Percentiles rank a stretch among this genome's conserved stretches.
These are phyloP conservation scores for Silene conica DNA, from an alignment of 148 eudicot species.

Conservation along the genomic window DNA sequence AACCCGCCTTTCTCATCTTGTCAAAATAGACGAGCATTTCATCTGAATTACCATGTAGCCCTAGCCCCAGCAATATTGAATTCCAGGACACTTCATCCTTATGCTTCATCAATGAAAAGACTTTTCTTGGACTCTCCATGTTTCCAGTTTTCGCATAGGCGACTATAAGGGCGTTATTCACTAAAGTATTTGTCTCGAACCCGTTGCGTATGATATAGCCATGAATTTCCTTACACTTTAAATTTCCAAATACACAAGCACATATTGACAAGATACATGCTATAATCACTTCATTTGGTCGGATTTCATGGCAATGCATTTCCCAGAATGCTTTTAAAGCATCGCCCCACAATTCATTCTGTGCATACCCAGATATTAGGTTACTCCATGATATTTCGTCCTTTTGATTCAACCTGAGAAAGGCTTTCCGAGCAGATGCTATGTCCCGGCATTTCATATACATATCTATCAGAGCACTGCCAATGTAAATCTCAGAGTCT, in stretches of 20 bases:
- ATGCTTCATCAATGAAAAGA: slow-evolving; percentile 34
- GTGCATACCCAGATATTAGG: slow-evolving; percentile 38
- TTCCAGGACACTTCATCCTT: slow-evolving; percentile 48
- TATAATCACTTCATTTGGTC: slow-evolving; percentile 31
- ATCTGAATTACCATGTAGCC: slow-evolving; percentile 32
- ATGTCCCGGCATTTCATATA: slow-evolving; percentile 32
- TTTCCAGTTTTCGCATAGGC: slow-evolving; percentile 42
- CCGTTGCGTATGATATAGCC: slow-evolving; percentile 30
- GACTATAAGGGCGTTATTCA: slow-evolving; percentile 32
- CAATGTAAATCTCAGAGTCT: slow-evolving; percentile 34
- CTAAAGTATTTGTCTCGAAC: slow-evolving; percentile 26
- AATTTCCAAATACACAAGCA: slow-evolving; percentile 18
- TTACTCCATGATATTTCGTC: slow-evolving; percentile 39
- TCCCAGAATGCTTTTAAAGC: slow-evolving; percentile 27
- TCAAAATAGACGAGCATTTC: slow-evolving; percentile 28
- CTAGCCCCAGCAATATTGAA: slow-evolving; percentile 34
- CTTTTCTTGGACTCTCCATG: slow-evolving; percentile 23
- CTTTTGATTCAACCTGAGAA: slow-evolving; percentile 23
- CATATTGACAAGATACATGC: slow-evolving; percentile 25
- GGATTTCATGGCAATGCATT: slow-evolving; percentile 33
- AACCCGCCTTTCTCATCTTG: slow-evolving; percentile 28
- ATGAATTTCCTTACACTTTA: slow-evolving; percentile 34
- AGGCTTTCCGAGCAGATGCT: slow-evolving; percentile 25
- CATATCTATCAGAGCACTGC: slow-evolving; percentile 45
- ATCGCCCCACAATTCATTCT: slow-evolving; percentile 23